phyloP scores from a whole-genome alignment of 1,139 yeast genomes.

The Suhomyces wounanorum region DNA sequence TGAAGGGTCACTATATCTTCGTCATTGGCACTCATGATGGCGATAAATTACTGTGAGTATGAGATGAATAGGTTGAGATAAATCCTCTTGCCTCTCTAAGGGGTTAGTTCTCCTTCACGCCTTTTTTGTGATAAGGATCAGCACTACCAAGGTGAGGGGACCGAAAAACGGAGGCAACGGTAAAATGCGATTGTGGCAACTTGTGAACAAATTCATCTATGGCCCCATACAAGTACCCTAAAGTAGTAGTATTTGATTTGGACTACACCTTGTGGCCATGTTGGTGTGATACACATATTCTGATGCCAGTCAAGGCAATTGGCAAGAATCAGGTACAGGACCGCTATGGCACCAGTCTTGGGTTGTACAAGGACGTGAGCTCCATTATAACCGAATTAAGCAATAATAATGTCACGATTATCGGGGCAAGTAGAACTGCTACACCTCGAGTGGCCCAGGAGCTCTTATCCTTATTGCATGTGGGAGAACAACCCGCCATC shows the following conservation, averaged over 20 bases:
- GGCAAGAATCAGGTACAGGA: slow-evolving; percentile 38
- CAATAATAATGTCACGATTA: slow-evolving; percentile 47
- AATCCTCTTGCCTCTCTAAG: slow-evolving; percentile 13
- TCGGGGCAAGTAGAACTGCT: slow-evolving; percentile 69
- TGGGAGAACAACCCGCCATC: slow-evolving; percentile 50
- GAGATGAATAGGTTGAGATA: background rate
- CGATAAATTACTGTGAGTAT: background rate
- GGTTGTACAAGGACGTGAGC: slow-evolving; percentile 63
- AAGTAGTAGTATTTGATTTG: slow-evolving; percentile 69
- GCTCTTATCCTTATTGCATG: slow-evolving; percentile 49
- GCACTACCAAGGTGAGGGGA: slow-evolving; percentile 1
- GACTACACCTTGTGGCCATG: slow-evolving; percentile 81
- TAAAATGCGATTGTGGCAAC: background rate
- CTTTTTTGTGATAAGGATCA: slow-evolving; percentile 3
- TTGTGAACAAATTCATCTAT: background rate
- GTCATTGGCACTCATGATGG: slow-evolving; percentile 1
- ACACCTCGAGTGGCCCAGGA: slow-evolving; percentile 64
- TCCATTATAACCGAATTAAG: slow-evolving; percentile 50
- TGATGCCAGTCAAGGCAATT: slow-evolving; percentile 47
- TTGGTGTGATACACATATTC: slow-evolving; percentile 67
- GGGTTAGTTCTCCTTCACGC: slow-evolving; percentile 11
- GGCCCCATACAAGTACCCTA: slow-evolving; percentile 41
- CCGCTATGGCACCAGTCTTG: slow-evolving; percentile 47
- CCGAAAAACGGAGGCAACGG: background rate
- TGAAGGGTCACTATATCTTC: slow-evolving; percentile 7